phyloP scores from a whole-genome alignment of 2,329 filamentous ascomycete genomes.

The Talaromyces sp. region DNA sequence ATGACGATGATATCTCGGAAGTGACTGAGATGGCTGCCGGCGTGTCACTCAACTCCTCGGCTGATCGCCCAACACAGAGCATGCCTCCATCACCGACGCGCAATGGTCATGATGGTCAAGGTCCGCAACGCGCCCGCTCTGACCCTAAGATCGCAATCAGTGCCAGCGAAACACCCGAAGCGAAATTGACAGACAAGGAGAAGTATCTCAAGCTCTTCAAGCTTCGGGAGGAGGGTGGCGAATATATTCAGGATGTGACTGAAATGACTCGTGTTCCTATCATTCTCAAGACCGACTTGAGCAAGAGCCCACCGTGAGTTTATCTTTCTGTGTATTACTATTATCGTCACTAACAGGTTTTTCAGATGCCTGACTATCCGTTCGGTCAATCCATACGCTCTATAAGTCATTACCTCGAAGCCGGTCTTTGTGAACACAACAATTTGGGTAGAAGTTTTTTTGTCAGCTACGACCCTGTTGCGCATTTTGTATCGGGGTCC shows the following conservation, averaged over 20 bases:
- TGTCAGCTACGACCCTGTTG: background rate
- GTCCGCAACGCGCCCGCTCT: slow-evolving; percentile 82
- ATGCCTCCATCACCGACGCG: slow-evolving; percentile 87
- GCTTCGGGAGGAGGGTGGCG: slow-evolving; percentile 84
- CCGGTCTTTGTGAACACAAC: background rate
- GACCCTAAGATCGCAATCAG: slow-evolving; percentile 82
- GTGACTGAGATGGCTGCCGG: slow-evolving; percentile 88
- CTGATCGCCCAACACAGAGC: slow-evolving; percentile 88
- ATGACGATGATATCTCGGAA: slow-evolving; percentile 83
- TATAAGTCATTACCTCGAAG: slow-evolving; percentile 28
- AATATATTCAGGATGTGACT: slow-evolving; percentile 96
- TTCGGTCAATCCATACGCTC: slow-evolving; percentile 51
- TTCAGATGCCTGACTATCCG: slow-evolving; percentile 49
- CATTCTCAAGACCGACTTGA: slow-evolving; percentile 95
- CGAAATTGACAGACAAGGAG: slow-evolving; percentile 85
- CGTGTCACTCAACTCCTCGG: slow-evolving; percentile 68
- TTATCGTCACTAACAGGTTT: slow-evolving; percentile 23
- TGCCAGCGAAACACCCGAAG: slow-evolving; percentile 67
- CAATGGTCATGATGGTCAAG: slow-evolving; percentile 57
- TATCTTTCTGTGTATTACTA: slow-evolving; percentile 2
- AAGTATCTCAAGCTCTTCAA: slow-evolving; percentile 90
- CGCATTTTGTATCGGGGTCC: background rate
- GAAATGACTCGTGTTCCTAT: slow-evolving; percentile 98
- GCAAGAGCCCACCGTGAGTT: slow-evolving; percentile 98
- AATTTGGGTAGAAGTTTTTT: background rate